A percentile compares a stretch with the other conserved stretches of the same genome.
Evolutionary conservation across 1,284 basidiomycete species (phyloP).

Genomic region (Coriolopsis trogii): DNA sequence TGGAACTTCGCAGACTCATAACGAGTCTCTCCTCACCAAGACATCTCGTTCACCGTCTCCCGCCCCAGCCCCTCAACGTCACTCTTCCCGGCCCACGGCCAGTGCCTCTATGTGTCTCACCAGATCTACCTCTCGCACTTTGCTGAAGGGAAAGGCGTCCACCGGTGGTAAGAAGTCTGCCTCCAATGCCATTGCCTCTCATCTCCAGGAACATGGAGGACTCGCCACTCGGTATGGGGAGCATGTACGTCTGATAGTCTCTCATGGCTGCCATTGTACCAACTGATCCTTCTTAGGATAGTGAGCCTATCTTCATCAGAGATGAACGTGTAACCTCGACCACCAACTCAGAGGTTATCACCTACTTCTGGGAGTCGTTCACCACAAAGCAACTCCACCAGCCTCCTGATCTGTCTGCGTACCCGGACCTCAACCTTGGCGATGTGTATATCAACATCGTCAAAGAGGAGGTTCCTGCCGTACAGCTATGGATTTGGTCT

Average conservation of each 20-base stretch:
- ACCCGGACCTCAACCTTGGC: neutral
- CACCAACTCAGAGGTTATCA: neutral
- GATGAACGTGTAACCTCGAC: neutral
- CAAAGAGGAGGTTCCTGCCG: neutral
- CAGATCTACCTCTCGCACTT: neutral
- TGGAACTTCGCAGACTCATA: no score
- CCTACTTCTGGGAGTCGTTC: neutral
- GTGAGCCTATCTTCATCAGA: neutral
- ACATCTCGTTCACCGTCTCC: no score
- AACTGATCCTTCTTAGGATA: neutral
- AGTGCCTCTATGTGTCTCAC: no score
- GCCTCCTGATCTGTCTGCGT: neutral
- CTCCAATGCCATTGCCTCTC: neutral
- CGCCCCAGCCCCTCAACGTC: no score
- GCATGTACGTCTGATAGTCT: neutral
- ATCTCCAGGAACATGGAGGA: neutral
- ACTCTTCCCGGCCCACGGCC: no score
- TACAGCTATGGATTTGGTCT: neutral
- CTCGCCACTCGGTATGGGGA: neutral
- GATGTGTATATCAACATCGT: neutral
- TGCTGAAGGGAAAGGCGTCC: neutral
- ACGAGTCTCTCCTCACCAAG: no score
- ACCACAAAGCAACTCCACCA: neutral
- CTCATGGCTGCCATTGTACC: neutral
- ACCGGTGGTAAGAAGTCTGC: neutral